A percentile compares a stretch with the other conserved stretches of the same genome.
These are phyloP conservation scores for Protomyces inouyei DNA, from an alignment of 1,139 yeast species.

Conservation along the genomic window DNA sequence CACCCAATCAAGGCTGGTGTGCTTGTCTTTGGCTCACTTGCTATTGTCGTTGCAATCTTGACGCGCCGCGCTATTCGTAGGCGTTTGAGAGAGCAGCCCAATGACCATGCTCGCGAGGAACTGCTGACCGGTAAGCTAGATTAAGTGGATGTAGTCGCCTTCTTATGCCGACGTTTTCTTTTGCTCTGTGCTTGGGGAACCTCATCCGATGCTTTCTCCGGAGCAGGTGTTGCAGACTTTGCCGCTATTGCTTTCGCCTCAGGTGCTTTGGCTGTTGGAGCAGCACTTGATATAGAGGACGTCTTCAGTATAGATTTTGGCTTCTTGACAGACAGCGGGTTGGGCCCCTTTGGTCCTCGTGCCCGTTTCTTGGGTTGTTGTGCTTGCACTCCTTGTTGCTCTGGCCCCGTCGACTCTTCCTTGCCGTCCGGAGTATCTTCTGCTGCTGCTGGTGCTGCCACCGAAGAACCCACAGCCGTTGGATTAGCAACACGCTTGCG, in stretches of 20 bases:
- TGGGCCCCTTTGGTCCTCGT: constrained; percentile 29
- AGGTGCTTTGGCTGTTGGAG: no score
- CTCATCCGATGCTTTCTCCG: background rate
- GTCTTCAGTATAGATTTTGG: constrained; percentile 10
- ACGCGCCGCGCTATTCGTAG: background rate
- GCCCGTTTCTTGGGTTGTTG: background rate
- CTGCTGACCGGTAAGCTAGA: background rate
- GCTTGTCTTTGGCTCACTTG: background rate
- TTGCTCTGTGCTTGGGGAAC: background rate
- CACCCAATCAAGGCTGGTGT: constrained; percentile 9
- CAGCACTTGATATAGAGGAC: background rate
- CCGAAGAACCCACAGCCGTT: background rate
- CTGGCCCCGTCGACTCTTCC: background rate
- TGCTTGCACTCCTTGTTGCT: background rate
- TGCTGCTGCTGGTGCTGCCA: background rate
- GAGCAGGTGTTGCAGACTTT: no score
- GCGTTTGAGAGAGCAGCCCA: background rate
- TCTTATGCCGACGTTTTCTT: background rate
- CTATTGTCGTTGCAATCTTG: constrained; percentile 6
- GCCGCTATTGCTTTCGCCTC: no score
- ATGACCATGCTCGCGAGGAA: background rate
- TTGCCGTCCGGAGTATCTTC: background rate
- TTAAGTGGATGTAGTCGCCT: background rate
- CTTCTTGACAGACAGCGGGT: constrained; percentile 29
- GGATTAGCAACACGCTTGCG: constrained; percentile 16